Base-by-base conservation (phyloP, 2,329 filamentous ascomycete species). In the Scedosporium boydii region DNA sequence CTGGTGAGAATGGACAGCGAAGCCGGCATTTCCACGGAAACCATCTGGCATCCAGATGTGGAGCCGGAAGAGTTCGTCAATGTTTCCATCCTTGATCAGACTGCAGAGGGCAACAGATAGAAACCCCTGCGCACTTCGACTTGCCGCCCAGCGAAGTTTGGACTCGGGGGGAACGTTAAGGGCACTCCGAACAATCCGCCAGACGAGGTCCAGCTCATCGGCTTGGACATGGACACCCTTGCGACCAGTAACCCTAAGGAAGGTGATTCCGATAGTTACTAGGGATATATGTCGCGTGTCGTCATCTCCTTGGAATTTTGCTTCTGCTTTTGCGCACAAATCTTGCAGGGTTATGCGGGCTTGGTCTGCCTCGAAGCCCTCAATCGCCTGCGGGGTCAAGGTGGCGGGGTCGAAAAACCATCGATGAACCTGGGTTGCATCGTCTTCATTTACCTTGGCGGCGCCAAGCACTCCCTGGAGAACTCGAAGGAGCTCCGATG, bases 11-110 rank as follows among this genome's bases (percentile, higher is more conserved):
- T 74, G 74, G 14, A 76, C 65, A 1, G 64, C 63, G 10, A 71
- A 67, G 3, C 67, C 66, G 1, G 60, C 62, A 34, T 68, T 69
- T 2, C 70, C 70, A 23, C 71, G 68, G 26, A 69, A 48, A 1
- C 69, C 69, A 59, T 73, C 70, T 1, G 73, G 71, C 46, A 74
- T 61, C 70, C 71, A 72, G 6, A 76, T 69, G 62, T 76, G 73
- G 1, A 77, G 67, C 7, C 73, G 69, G 60, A 71, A 69, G 1
- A 74, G 70, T 58, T 74, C 70, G 27, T 72, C 70, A 58, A 76
- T 75, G 29, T 63, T 66, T 1, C 70, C 71, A 34, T 73, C 66
- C 16, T 68, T 64, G 4, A 71, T 63, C 3, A 73, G 61, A 63
- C 70, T 74, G 65, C 73, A 77, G 2, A 76, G 67, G 0, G 73